Evolutionary conservation across 2,329 filamentous ascomycete species (phyloP), one percentile per base, ranked within the genome.

Genomic region (Paraconiothyrium sp.): DNA sequence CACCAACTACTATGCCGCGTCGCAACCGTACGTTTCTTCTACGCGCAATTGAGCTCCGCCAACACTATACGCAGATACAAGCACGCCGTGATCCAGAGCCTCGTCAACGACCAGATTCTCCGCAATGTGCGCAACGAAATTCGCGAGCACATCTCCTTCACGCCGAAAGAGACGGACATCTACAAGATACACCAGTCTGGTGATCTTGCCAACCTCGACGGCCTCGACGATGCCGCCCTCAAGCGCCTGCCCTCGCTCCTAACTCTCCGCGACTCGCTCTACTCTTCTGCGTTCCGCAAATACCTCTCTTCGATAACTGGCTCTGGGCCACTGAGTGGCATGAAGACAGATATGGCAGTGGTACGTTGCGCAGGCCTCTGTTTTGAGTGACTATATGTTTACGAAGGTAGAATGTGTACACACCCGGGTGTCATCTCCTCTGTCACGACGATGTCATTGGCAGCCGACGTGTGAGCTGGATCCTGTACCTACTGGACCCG

Each of bases 171-270:
- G 81, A 99, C 95, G 51, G 95, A 99, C 79, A 99, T 99, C 72
- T 99, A 99, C 87, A 97, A 96, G 81, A 98, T 99, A 76, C 94
- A 97, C 85, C 95, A 99, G 83, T 98, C 94, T 4, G 95, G 95
- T 67, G 95, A 99, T 78, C 86, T 99, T 37, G 95, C 95, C 50
- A 99, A 99, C 80, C 88, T 99, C 61, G 94, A 97, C 79, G 95
- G 95, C 27, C 87, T 99, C 47, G 92, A 97, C 64, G 90, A 96
- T 76, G 89, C 90, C 8, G 93, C 94, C 7, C 86, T 98, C 58
- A 86, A 90, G 64, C 93, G 93, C 76, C 84, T 99, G 14, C 95
- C 95, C 0, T 97, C 92, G 13, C 84, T 99, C n/a, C 88, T 97
- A 47, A 88, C 89, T 63, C 88, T 99, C n/a, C 92, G 95, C 79